These are phyloP conservation scores for Sisymbrium altissimum DNA, from an alignment of 345 rosid species.

Conservation along the genomic window DNA sequence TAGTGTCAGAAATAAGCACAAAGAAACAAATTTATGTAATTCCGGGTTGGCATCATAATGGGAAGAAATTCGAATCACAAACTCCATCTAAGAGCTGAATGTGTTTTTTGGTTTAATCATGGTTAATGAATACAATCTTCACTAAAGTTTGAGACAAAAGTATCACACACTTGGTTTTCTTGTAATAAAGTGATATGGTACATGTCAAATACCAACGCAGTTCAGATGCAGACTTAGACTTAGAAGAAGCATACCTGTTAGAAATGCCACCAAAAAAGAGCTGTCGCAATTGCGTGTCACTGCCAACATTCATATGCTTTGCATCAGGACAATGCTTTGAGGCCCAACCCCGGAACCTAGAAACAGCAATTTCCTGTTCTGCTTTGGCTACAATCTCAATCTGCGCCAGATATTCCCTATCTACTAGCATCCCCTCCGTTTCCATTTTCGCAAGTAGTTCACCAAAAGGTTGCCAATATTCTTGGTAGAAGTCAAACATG, in stretches of 20 bases:
- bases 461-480: conserved; percentile 87
- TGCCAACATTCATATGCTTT: conserved; percentile 88
- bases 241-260: conserved; percentile 60
- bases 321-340: conserved; percentile 78
- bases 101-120: not conserved
- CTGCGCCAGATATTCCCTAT: conserved; percentile 72
- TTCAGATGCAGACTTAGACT: not conserved
- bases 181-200: not conserved
- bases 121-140: not conserved
- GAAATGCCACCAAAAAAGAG: conserved; percentile 71
- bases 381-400: conserved; percentile 83
- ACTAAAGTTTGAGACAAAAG: not conserved
- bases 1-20: not conserved
- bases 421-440: conserved; percentile 88
- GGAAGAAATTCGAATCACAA: not conserved
- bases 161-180: not conserved
- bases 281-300: conserved; percentile 88
- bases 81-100: not conserved
- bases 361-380: conserved; percentile 71
- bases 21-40: not conserved
- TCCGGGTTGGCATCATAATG: not conserved
- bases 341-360: conserved; percentile 84
- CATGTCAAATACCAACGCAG: conserved; percentile 1
- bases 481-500: conserved; percentile 76
- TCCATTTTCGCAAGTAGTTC: conserved; percentile 88